Percentiles rank a stretch among this genome's conserved stretches.
phyloP scores from a whole-genome alignment of 208 protist species.

The Wallacemonas sp. region DNA sequence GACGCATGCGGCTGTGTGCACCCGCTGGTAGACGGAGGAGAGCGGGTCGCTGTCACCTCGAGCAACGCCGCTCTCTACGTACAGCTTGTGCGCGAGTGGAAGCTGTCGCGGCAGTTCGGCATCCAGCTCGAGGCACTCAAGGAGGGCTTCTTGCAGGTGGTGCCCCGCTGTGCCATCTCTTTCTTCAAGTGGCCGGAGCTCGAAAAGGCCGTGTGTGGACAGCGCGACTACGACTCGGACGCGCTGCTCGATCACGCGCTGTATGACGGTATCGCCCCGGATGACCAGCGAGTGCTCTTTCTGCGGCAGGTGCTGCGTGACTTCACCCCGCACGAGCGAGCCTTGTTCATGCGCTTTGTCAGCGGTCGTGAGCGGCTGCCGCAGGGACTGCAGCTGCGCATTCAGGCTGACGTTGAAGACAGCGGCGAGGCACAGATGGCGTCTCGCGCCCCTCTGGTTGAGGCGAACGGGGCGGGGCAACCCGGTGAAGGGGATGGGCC shows the following conservation, averaged over 20 bases:
- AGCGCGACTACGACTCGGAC: constrained; percentile 88
- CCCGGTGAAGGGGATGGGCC: neutral
- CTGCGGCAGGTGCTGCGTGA: constrained; percentile 76
- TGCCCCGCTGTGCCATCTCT: constrained; percentile 64
- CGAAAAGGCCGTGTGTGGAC: constrained; percentile 89
- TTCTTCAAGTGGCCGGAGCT: constrained; percentile 90
- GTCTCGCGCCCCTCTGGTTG: too few relatives aligned
- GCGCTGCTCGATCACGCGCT: constrained; percentile 74
- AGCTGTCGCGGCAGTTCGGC: constrained; percentile 42
- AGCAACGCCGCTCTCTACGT: constrained; percentile 70
- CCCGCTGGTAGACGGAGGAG: constrained; percentile 65
- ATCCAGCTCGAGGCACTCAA: constrained; percentile 65
- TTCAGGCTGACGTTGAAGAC: constrained; percentile 67
- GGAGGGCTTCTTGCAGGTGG: constrained; percentile 85
- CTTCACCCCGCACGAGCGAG: constrained; percentile 81
- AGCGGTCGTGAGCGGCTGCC: constrained; percentile 87
- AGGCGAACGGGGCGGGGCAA: neutral
- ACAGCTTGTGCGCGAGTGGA: constrained; percentile 44
- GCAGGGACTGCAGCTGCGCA: constrained; percentile 66
- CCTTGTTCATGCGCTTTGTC: constrained; percentile 91
- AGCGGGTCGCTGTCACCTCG: constrained; percentile 38
- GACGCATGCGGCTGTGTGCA: constrained; percentile 48
- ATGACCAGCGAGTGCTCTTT: constrained; percentile 62
- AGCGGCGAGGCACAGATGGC: neutral
- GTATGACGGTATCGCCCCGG: constrained; percentile 67